These are phyloP conservation scores for Saururus chinensis DNA, from an alignment of 164 flowering plant genomes.

Conservation along the genomic window DNA sequence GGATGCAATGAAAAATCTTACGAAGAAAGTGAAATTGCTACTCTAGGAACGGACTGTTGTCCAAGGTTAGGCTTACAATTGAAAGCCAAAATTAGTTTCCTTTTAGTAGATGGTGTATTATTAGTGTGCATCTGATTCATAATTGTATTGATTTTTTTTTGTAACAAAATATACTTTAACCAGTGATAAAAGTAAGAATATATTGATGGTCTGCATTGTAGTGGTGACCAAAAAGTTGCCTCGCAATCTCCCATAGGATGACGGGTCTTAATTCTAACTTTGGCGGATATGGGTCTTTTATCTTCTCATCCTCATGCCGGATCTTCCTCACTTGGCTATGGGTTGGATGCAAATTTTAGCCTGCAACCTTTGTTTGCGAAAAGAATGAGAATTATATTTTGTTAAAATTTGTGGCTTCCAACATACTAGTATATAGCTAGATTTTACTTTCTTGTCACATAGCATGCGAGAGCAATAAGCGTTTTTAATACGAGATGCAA, in stretches of 20 bases:
- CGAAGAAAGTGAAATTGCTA: constrained; percentile 31
- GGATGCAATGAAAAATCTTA: constrained; percentile 64
- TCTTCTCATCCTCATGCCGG: constrained; percentile 48
- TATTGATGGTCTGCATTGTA: background rate
- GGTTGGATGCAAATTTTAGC: constrained; percentile 22
- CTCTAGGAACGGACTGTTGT: background rate
- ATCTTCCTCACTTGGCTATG: constrained; percentile 62
- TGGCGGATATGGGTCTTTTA: constrained; percentile 26
- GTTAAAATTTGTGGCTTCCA: too few relatives aligned
- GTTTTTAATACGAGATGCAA: too few relatives aligned
- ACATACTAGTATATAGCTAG: too few relatives aligned
- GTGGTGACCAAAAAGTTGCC: constrained; percentile 9
- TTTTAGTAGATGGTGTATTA: too few relatives aligned
- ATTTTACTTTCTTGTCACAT: too few relatives aligned
- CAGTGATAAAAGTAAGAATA: background rate
- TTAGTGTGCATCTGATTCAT: background rate
- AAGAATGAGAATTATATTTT: too few relatives aligned
- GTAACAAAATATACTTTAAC: too few relatives aligned
- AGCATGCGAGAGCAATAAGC: too few relatives aligned
- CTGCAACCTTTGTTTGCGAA: too few relatives aligned
- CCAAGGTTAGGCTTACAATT: background rate
- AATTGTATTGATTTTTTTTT: too few relatives aligned
- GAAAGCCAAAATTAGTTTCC: background rate
- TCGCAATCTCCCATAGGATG: constrained; percentile 25
- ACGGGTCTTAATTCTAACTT: constrained; percentile 27